phyloP scores from a whole-genome alignment of 176 grass and related monocot species.

The Aegilops sharonensis region DNA sequence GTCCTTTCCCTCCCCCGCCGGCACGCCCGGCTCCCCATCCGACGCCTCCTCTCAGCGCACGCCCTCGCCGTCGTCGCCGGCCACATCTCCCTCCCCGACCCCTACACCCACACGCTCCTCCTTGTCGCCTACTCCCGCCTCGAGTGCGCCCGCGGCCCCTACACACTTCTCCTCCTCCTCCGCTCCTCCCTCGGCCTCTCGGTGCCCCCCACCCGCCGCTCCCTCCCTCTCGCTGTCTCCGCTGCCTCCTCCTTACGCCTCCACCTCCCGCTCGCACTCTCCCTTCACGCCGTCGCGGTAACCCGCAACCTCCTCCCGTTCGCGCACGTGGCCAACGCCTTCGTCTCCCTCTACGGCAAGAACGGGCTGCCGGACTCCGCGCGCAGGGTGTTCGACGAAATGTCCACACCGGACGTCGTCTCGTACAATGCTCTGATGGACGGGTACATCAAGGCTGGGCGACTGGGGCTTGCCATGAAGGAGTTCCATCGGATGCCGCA shows the following conservation, averaged over 20 bases:
- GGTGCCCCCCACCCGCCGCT: conserved; percentile 15
- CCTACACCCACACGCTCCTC: conserved; percentile 20
- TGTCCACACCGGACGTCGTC: conserved; percentile 31
- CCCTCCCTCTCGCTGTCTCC: conserved; percentile 48
- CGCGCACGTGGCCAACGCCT: conserved; percentile 44
- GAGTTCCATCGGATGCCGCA: conserved; percentile 47
- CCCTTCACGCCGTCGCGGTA: conserved; percentile 31
- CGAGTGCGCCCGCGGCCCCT: not conserved
- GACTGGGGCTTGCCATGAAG: conserved; percentile 9
- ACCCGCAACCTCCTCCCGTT: conserved; percentile 35
- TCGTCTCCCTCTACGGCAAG: conserved; percentile 47
- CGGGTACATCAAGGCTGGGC: conserved; percentile 32
- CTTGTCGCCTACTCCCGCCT: conserved; percentile 46
- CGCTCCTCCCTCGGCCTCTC: conserved; percentile 45
- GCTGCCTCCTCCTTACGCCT: conserved; percentile 13
- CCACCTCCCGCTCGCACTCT: conserved; percentile 47
- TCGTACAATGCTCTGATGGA: conserved; percentile 47
- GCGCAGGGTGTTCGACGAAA: conserved; percentile 44
- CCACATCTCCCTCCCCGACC: conserved; percentile 31
- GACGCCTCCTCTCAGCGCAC: conserved; percentile 26
- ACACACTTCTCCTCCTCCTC: conserved; percentile 45
- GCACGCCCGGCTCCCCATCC: conserved; percentile 4
- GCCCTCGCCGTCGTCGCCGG: conserved; percentile 35
- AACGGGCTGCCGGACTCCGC: conserved; percentile 31
- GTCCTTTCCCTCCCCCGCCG: conserved; percentile 1